phyloP scores from a whole-genome alignment of 495 filamentous ascomycete species.

The Pyronema omphalodes region DNA sequence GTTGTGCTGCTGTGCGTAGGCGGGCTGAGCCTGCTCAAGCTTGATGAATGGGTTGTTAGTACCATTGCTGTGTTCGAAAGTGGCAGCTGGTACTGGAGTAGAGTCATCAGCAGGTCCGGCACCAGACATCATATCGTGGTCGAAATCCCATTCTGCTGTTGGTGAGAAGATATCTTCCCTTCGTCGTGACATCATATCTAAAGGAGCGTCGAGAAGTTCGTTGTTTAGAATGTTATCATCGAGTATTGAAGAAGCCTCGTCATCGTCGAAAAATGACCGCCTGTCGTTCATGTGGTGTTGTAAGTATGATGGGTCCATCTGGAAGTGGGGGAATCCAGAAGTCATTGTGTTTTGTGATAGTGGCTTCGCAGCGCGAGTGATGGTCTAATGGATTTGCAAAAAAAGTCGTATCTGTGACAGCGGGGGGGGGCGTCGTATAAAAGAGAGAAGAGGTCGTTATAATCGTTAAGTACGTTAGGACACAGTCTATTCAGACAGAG shows the following conservation, averaged over 20 bases:
- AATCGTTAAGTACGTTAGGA: background rate
- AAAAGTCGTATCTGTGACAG: background rate
- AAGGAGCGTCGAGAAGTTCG: conserved; percentile 41
- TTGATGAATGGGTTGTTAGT: conserved; percentile 33
- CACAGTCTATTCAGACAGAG: conserved; percentile 5
- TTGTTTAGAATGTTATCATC: conserved; percentile 64
- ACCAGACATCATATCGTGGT: conserved; percentile 33
- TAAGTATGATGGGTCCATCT: conserved; percentile 22
- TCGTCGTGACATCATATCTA: conserved; percentile 50
- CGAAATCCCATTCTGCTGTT: conserved; percentile 39
- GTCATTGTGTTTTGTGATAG: conserved; percentile 12
- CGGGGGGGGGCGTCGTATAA: background rate
- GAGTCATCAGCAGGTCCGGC: conserved; percentile 31
- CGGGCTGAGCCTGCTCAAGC: conserved; percentile 28
- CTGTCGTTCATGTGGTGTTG: conserved; percentile 20
- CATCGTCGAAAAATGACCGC: conserved; percentile 47
- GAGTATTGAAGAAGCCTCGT: conserved; percentile 61
- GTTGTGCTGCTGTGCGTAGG: conserved; percentile 29
- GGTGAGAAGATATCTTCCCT: conserved; percentile 50
- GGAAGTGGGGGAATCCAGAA: conserved; percentile 21
- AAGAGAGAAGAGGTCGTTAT: background rate
- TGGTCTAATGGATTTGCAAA: background rate
- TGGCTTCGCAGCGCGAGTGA: background rate
- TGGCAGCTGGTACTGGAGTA: conserved; percentile 20
- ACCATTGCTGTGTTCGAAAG: conserved; percentile 27